Evolutionary conservation across 129 eudicot genomes (phyloP).

Genomic region (Arctium lappa): DNA sequence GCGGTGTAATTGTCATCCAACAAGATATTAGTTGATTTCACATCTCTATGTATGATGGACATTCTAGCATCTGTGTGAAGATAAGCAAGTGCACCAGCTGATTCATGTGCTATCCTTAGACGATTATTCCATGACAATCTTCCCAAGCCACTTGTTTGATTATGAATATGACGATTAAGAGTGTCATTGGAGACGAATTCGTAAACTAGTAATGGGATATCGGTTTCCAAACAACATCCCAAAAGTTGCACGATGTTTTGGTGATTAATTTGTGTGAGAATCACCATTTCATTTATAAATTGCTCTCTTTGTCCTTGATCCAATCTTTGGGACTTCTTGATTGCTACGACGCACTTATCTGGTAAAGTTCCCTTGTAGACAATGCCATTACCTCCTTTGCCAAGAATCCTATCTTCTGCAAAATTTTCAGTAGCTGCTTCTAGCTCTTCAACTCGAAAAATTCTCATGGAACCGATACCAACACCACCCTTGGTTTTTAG

Average conservation of each 20-base stretch:
- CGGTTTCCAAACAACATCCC: conserved; percentile 48
- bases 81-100: conserved; percentile 48
- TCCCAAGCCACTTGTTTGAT: neutral
- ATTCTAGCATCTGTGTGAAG: conserved; percentile 37
- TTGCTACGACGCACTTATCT: conserved; percentile 32
- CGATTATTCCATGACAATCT: conserved; percentile 43
- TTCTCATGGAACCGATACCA: conserved; percentile 21
- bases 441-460: conserved; percentile 39
- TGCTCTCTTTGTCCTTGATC: conserved; percentile 43
- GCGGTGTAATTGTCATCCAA: conserved; percentile 35
- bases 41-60: conserved; percentile 52
- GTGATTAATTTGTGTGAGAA: conserved; percentile 42
- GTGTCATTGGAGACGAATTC: conserved; percentile 38
- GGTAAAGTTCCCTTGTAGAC: conserved; percentile 32
- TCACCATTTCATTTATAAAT: conserved; percentile 43
- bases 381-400: conserved; percentile 50
- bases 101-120: conserved; percentile 35
- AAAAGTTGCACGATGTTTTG: conserved; percentile 36
- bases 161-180: conserved; percentile 31
- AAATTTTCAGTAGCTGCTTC: conserved; percentile 43
- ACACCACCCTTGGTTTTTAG: conserved; percentile 14
- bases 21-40: conserved; percentile 40
- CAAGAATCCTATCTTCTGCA: conserved; percentile 40
- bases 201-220: conserved; percentile 44
- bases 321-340: conserved; percentile 33